phyloP scores from a whole-genome alignment of 1,284 basidiomycete species.

The Cryptococcus wingfieldii region DNA sequence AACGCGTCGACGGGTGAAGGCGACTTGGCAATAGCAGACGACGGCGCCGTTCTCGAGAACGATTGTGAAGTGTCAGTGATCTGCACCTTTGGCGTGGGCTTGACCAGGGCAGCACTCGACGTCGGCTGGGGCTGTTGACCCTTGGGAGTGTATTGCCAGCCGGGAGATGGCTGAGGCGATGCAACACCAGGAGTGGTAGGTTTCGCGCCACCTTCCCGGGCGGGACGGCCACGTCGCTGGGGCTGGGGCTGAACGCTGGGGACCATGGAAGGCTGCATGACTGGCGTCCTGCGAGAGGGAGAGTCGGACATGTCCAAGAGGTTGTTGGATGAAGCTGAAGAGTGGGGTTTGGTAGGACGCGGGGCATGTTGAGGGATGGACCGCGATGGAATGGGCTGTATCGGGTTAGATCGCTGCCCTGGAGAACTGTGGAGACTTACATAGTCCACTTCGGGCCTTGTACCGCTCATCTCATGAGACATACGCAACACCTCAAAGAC shows the following conservation, averaged over 20 bases:
- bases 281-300: slow-evolving; percentile 13
- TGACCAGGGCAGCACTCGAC: slow-evolving; percentile 18
- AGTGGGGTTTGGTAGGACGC: slow-evolving; percentile 5
- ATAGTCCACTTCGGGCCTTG: slow-evolving; percentile 72
- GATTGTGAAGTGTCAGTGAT: neutral
- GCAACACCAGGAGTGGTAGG: neutral
- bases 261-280: slow-evolving; percentile 29
- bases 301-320: slow-evolving; percentile 46
- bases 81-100: slow-evolving; percentile 32
- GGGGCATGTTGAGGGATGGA: slow-evolving; percentile 6
- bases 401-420: neutral
- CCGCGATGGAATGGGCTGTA: slow-evolving; percentile 24
- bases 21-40: neutral
- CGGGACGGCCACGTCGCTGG: slow-evolving; percentile 45
- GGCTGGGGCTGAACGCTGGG: slow-evolving; percentile 44
- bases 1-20: slow-evolving; percentile 32
- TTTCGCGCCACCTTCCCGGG: slow-evolving; percentile 25
- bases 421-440: slow-evolving; percentile 28
- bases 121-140: slow-evolving; percentile 2
- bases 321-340: slow-evolving; percentile 23
- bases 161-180: slow-evolving; percentile 8
- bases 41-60: neutral
- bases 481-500: slow-evolving; percentile 73
- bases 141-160: neutral
- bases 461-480: slow-evolving; percentile 76